phyloP scores from a whole-genome alignment of 768 basidiomycete species.

The Tylopilus sp. region DNA sequence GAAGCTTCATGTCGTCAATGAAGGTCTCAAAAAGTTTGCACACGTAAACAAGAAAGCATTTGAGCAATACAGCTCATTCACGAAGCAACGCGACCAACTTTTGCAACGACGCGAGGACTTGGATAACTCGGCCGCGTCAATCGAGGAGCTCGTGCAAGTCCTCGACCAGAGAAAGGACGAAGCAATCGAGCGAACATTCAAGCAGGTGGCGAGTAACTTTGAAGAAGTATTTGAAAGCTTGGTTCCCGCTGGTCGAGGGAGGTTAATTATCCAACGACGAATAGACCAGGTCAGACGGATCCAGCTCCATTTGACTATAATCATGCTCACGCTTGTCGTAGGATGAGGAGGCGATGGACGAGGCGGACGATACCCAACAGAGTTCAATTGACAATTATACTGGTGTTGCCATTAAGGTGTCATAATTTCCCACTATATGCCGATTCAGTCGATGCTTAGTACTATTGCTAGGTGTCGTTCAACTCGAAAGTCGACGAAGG shows the following conservation, averaged over 20 bases:
- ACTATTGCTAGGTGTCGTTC: constrained; percentile 32
- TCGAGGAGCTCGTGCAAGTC: constrained; percentile 88
- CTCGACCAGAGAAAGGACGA: constrained; percentile 98
- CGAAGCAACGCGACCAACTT: constrained; percentile 93
- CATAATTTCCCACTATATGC: constrained; percentile 38
- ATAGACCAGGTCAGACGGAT: constrained; percentile 78
- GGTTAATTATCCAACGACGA: constrained; percentile 88
- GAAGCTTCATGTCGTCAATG: constrained; percentile 89
- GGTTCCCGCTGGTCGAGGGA: constrained; percentile 89
- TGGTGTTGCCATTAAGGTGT: constrained; percentile 96
- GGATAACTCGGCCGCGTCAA: constrained; percentile 84
- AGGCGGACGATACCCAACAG: constrained; percentile 68
- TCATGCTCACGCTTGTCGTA: constrained; percentile 22
- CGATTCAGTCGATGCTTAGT: too few species aligned
- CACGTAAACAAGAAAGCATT: constrained; percentile 99
- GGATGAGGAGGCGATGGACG: constrained; percentile 70
- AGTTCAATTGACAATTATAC: constrained; percentile 91
- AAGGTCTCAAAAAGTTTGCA: constrained; percentile 91
- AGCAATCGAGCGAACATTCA: constrained; percentile 97
- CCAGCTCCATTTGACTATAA: not conserved
- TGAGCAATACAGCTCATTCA: constrained; percentile 97
- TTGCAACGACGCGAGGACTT: constrained; percentile 84
- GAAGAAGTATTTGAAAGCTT: constrained; percentile 96
- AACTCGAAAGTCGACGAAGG: constrained; percentile 99
- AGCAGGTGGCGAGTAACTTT: constrained; percentile 96